Evolutionary conservation across 129 eudicot genomes (phyloP), one percentile per base, ranked within the genome.

Genomic region (Solidago caesia): DNA sequence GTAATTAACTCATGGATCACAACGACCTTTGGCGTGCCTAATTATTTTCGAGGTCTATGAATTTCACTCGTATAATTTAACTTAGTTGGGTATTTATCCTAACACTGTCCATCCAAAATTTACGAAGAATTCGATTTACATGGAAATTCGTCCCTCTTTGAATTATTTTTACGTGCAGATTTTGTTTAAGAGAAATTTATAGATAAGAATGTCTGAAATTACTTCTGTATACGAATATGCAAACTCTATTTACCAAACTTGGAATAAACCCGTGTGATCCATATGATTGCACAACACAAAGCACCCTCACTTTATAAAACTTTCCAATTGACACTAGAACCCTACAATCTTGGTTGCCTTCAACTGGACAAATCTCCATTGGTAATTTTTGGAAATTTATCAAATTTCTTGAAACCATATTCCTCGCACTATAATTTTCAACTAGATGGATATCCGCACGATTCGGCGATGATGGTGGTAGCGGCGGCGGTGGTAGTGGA

Each of bases 1-100:
- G 39, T 33, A 33, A 33, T 3, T 33, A 33, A 63, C 58, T 75
- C 15, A n/a, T 6, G 62, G 41, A 39, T 33, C 13, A 14, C 48
- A 39, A 11, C 71, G 41, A 74, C 49, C 33, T 72, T 46, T 49
- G 16, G 49, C 21, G 21, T 21, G 39, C 76, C 67, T 57, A 72
- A 27, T 33, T 70, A 27, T 33, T 70, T 29, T 49, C 29, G 2
- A 11, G 11, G 62, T 27, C 11, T 43, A 53, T 6, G 56, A 58
- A 58, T 72, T 43, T 58, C 65, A 71, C 25, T 16, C 53, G 66
- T 55, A 21, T 9, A 39, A 21, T 12, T 43, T 55, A 58, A 15
- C 25, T 72, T 58, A 21, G 45, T 72, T 58, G 53, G 67, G 76
- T 71, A 57, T 56, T 55, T 8, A 41, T 41, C 53, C 75, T 39